Evolutionary conservation across 148 eudicot genomes (phyloP).

Genomic region (Beta vulgaris): DNA sequence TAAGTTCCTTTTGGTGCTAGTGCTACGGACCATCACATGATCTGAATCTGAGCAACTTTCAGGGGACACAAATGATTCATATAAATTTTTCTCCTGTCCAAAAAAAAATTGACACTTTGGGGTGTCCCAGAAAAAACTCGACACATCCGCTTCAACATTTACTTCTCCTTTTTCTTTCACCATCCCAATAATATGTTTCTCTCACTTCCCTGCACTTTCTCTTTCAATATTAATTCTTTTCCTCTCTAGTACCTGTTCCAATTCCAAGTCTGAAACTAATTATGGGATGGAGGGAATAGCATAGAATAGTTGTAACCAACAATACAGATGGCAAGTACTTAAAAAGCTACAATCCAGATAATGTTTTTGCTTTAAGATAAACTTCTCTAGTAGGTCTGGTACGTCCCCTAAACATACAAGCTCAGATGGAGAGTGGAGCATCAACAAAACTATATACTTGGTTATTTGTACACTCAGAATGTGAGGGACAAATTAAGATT

Average conservation of each 20-base stretch:
- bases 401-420: neutral
- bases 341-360: neutral
- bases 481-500: neutral
- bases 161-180: no score
- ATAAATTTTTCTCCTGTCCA: neutral
- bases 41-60: neutral
- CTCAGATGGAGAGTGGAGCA: neutral
- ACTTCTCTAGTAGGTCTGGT: neutral
- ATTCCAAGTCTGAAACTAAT: no score
- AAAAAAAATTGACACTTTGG: neutral
- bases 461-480: no score
- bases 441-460: neutral
- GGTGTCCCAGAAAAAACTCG: neutral
- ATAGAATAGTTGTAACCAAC: no score
- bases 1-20: neutral
- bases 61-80: neutral
- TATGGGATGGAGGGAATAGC: no score
- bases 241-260: no score
- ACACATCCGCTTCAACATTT: no score
- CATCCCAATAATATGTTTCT: no score
- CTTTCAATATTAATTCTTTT: no score
- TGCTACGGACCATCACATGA: neutral
- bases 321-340: neutral
- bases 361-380: neutral
- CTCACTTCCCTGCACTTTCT: no score